Evolutionary conservation across 176 grass and related monocot species (phyloP), one percentile per base, ranked within the genome.

Genomic region (Ensete ventricosum): DNA sequence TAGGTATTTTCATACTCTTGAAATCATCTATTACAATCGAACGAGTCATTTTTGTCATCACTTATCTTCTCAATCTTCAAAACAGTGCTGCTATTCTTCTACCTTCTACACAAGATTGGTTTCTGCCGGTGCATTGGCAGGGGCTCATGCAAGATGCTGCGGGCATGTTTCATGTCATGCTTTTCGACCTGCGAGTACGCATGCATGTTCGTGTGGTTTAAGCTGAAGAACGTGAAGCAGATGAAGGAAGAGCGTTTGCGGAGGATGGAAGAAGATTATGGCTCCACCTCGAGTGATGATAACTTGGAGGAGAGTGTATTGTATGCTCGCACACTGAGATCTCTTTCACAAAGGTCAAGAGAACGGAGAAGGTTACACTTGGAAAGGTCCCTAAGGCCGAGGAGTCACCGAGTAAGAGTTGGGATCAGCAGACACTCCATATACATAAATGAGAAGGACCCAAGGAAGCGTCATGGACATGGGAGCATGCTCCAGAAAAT

Each of bases 51-150:
- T 17, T 74, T 74, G 21, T 80, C 55, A 52, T 11, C 55, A 50
- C 34, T 63, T 20, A 68, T 69, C 23, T 77, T 60, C n/a, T 75
- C 8, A 3, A 59, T 73, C 43, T n/a, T 17, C 48, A 50, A 70
- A 65, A 2, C 87, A 93, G 84, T 85, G n/a, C 14, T 83, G 1
- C 52, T 89, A 53, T 89, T 93, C 52, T 59, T 87, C 14, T 87
- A 87, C 77, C 62, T 89, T 21, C 54, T 87, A 12, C 82, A 87
- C 74, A 83, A 83, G 58, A 48, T 93, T 20, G 87, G 84, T 34
- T 81, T 85, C 27, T 89, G 82, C 16, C 11, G 10, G 13, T 93
- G 82, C 70, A 75, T 87, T 11, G 51, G 80, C 24, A 78, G 23
- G 49, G 68, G 82, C 6, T 9, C 59, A 11, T 80, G 76, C 83